Base-by-base conservation (phyloP, 2,329 filamentous ascomycete genomes). In the Diaporthe ampelina region DNA sequence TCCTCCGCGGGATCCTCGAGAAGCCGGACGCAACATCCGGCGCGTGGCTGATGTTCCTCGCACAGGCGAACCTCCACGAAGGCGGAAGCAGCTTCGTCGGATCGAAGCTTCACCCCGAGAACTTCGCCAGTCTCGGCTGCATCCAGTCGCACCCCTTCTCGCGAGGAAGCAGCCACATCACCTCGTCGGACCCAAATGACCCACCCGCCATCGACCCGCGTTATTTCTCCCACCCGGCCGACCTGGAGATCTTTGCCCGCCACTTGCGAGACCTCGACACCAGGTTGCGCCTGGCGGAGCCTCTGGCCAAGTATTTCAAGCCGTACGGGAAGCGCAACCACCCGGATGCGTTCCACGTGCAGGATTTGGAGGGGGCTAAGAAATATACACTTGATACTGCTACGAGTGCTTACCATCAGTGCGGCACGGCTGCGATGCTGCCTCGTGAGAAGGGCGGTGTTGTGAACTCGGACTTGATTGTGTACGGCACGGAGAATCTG, bases 81-180 rank as follows among this genome's bases (percentile, higher is more conserved):
- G 76, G 73, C 43, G 70, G 52, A 45, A 72, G 68, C 10, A 74
- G 68, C 73, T 78, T 78, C 63, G 76, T 77, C 1, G 75, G 75
- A 29, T 70, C 72, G 2, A 67, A 77, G 58, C 43, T 77, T 6
- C 74, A 74, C 1, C 77, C 77, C 0, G 75, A 68, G 24, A 78
- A 78, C 48, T 79, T 75, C 40, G 72, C 74, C 45, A 77, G 76
- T 32, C 19, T 78, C 6, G 76, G 74, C 32, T 76, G 73, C 45
- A 24, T 67, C 0, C 78, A 76, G 52, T 75, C 76, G 19, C 89
- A 90, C 73, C 88, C 89, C 0, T 86, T 87, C 75, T 89, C 87
- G 0, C 84, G 88, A 0, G 89, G 89, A 15, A 81, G 84, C 48
- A 86, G 89, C 73, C 89, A 90, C 78, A 88, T 91, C 74, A 81